Conservation (phyloP, 2,329 filamentous ascomycete genomes). For the Colletotrichum sp. region DNA sequence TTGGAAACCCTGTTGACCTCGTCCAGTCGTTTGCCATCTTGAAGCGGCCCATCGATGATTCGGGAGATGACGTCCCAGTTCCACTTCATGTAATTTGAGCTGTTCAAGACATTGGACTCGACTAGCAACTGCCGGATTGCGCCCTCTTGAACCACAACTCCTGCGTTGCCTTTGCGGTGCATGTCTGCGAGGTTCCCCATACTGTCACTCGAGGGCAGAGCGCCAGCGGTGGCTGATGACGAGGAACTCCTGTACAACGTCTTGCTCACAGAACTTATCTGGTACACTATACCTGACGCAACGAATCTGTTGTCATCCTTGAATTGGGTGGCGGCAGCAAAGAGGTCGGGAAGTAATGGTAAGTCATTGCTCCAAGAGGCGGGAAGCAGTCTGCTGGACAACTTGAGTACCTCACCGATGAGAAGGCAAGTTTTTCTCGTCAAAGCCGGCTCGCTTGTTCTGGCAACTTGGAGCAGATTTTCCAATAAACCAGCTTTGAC, state of each 20-base stretch:
- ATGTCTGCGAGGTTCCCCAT: slow-evolving; percentile 60
- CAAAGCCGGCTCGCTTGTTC: slow-evolving; percentile 70
- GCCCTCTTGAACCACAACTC: slow-evolving; percentile 60
- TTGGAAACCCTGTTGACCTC: slow-evolving; percentile 95
- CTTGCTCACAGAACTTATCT: slow-evolving; percentile 96
- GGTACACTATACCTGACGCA: slow-evolving; percentile 91
- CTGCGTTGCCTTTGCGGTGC: slow-evolving; percentile 55
- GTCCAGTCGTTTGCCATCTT: slow-evolving; percentile 88
- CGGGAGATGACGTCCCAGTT: slow-evolving; percentile 93
- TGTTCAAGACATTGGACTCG: slow-evolving; percentile 86
- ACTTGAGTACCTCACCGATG: slow-evolving; percentile 88
- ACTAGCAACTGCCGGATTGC: slow-evolving; percentile 70
- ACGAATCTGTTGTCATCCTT: slow-evolving; percentile 75
- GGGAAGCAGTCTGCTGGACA: slow-evolving; percentile 86
- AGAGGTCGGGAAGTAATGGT: slow-evolving; percentile 86
- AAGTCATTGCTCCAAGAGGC: slow-evolving; percentile 81
- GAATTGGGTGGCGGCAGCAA: slow-evolving; percentile 77
- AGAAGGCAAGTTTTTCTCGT: slow-evolving; percentile 90
- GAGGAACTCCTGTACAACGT: slow-evolving; percentile 82
- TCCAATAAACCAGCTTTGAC: slow-evolving; percentile 79
- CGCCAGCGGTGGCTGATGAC: slow-evolving; percentile 36
- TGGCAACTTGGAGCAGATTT: slow-evolving; percentile 67
- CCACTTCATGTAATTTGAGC: slow-evolving; percentile 93
- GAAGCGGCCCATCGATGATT: slow-evolving; percentile 90
- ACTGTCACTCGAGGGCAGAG: slow-evolving; percentile 47